Base-by-base conservation (phyloP, 768 basidiomycete species). In the Boletus fagicola region DNA sequence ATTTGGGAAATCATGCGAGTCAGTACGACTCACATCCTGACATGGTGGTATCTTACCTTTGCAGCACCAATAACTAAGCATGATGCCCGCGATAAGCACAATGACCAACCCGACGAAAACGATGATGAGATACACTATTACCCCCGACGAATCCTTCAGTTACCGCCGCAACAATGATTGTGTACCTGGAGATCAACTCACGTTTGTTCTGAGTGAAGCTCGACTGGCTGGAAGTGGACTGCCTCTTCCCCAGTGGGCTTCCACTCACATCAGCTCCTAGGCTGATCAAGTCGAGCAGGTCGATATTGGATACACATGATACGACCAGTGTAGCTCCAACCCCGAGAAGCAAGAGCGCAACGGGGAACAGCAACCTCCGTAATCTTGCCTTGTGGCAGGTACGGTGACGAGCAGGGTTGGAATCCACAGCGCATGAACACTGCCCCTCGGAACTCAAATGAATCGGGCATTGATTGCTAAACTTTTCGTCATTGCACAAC, bases 41-140 rank as follows among this genome's bases (percentile, higher is more conserved):
- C 22, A 24, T 30, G 50, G 36, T 24, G 26, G 7, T 40, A 35
- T 57, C 69, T 42, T 61, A 78, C 85, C 82, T 75, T 70, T 73
- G 70, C 86, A 88, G 61, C 85, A 88, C 80, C 86, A 88, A 20
- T 78, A 82, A 59, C 80, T 82, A 18, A 87, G 77, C 76, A 83
- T 82, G 50, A 88, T 68, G 0, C 59, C 85, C 1, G 81, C 75
- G 9, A 85, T 65, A 7, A 87, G 31, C 1, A 86, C 81, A 0
- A 87, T 68, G 39, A 83, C 62, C 5, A 87, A 68, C 2, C 86
- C 86, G 11, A 87, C 84, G 65, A 87, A 82, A n/a, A 86, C 62
- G 36, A 87, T 72, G 36, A 87, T 83, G 30, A 87, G 75, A 62
- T 86, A 87, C 18, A 83, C 85, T 87, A 48, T 52, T 20, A 9